Conservation (phyloP, 805 yeast genomes). For the Lipomyces yamadae region DNA sequence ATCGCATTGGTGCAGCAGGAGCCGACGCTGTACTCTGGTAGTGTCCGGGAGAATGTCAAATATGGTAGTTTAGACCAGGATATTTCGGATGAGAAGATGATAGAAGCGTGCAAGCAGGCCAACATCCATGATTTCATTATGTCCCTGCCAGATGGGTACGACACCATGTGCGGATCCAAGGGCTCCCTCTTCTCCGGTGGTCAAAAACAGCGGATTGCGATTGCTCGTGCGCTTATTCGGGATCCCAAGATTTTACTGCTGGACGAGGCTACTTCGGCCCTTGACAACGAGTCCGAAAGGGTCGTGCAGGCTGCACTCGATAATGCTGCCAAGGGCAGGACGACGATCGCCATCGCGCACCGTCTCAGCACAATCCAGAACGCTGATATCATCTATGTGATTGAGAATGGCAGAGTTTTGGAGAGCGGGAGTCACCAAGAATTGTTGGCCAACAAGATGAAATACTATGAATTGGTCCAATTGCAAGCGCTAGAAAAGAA, state of each 20-base stretch:
- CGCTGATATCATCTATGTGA: conserved; percentile 58
- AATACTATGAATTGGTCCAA: conserved; percentile 49
- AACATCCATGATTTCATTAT: conserved; percentile 58
- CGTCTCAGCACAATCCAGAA: conserved; percentile 64
- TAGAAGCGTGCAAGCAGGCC: conserved; percentile 55
- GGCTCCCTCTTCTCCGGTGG: conserved; percentile 65
- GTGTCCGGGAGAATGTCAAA: conserved; percentile 76
- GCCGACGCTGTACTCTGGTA: conserved; percentile 67
- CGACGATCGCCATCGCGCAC: conserved; percentile 77
- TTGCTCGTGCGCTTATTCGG: conserved; percentile 65
- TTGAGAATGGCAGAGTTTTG: conserved; percentile 58
- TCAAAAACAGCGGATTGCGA: conserved; percentile 67
- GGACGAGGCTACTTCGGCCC: conserved; percentile 63
- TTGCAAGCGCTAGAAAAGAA: conserved; percentile 53
- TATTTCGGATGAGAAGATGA: conserved; percentile 49
- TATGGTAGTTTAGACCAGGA: conserved; percentile 45
- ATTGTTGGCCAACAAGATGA: conserved; percentile 47
- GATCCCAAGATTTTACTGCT: conserved; percentile 60
- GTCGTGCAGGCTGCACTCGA: conserved; percentile 66
- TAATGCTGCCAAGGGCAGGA: conserved; percentile 63
- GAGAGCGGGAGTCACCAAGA: conserved; percentile 58
- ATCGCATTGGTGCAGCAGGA: conserved; percentile 70
- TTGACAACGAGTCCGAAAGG: conserved; percentile 65
- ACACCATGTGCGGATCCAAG: conserved; percentile 54
- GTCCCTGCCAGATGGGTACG: conserved; percentile 59